These are phyloP conservation scores for Fusarium floridanum DNA, from an alignment of 2,329 filamentous ascomycete species.

Conservation along the genomic window DNA sequence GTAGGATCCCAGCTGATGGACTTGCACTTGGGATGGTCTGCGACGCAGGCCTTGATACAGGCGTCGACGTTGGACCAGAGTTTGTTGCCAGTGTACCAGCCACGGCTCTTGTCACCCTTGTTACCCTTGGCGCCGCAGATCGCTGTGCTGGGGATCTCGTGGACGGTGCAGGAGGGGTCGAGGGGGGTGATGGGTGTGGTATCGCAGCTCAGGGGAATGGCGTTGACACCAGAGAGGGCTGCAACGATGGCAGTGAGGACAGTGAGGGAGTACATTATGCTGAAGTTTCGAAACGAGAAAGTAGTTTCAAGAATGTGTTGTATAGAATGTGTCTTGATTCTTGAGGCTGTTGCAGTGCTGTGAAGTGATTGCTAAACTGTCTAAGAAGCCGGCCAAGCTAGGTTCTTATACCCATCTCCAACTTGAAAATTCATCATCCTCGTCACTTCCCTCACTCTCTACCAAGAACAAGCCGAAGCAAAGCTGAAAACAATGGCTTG, in stretches of 20 bases:
- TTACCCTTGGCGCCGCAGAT: not conserved
- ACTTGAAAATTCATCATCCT: not conserved
- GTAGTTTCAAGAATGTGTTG: not conserved
- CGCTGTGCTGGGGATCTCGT: not conserved
- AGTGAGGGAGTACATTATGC: not conserved
- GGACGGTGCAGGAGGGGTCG: not conserved
- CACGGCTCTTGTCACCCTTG: not conserved
- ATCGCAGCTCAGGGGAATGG: not conserved
- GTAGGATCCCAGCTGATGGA: not conserved
- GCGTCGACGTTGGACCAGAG: not conserved
- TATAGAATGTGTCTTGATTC: not conserved
- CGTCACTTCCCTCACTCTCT: not conserved
- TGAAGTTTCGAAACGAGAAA: not conserved
- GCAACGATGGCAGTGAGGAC: not conserved
- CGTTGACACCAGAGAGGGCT: not conserved
- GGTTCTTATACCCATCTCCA: not conserved
- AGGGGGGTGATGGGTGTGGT: not conserved
- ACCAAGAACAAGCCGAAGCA: not conserved
- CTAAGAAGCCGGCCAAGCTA: not conserved
- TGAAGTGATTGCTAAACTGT: not conserved
- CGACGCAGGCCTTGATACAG: not conserved
- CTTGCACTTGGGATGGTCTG: not conserved
- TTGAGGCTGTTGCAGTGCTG: not conserved
- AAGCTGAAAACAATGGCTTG: not conserved
- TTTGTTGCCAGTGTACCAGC: not conserved